phyloP scores from a whole-genome alignment of 768 basidiomycete genomes.

The Tremella yokohamensis region DNA sequence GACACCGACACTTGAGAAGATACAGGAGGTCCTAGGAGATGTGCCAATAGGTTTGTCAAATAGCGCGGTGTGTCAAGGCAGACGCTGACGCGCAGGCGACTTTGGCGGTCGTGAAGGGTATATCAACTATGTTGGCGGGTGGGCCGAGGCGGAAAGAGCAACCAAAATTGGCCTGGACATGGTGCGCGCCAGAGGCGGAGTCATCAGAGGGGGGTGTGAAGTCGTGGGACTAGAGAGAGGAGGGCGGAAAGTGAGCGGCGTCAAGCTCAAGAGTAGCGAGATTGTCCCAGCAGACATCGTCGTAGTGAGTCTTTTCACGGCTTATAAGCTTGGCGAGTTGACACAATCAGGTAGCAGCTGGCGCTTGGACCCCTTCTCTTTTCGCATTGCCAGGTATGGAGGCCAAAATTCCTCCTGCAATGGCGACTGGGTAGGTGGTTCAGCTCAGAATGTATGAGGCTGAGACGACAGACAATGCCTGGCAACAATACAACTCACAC shows the following conservation, averaged over 20 bases:
- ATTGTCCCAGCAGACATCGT: constrained; percentile 58
- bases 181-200: constrained; percentile 62
- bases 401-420: constrained; percentile 55
- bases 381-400: constrained; percentile 60
- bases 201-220: constrained; percentile 59
- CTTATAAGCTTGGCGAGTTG: neutral
- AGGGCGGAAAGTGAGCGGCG: constrained; percentile 56
- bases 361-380: constrained; percentile 64
- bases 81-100: constrained; percentile 14
- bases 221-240: constrained; percentile 56
- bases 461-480: constrained; percentile 63
- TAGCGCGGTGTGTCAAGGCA: no score
- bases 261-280: constrained; percentile 61
- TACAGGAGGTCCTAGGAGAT: constrained; percentile 11
- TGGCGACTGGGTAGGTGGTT: constrained; percentile 72
- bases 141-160: constrained; percentile 75
- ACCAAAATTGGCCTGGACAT: constrained; percentile 58
- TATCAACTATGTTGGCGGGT: constrained; percentile 73
- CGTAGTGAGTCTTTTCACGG: constrained; percentile 23
- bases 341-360: constrained; percentile 28
- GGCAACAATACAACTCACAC: constrained; percentile 70
- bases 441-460: neutral
- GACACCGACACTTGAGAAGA: constrained; percentile 32
- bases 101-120: constrained; percentile 57
- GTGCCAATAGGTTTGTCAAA: constrained; percentile 49